Base-by-base conservation (phyloP, 208 protist genomes). In the Acanthamoeba lenticulata region DNA sequence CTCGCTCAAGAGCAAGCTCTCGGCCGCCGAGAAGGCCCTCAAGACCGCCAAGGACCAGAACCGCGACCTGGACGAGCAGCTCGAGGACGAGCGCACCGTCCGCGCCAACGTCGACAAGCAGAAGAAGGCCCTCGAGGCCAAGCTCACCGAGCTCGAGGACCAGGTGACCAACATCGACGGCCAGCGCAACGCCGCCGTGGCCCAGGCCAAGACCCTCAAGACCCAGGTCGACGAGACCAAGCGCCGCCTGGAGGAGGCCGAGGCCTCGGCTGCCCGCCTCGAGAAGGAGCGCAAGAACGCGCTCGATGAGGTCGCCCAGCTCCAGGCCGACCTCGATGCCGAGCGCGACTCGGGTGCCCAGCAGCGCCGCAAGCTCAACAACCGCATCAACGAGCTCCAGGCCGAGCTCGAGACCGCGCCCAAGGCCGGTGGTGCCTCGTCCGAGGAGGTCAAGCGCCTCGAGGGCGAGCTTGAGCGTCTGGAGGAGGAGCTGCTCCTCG, bases 111-210 rank as follows among this genome's bases (percentile, higher is more conserved):
- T 96, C 29, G 94, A 97, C 42, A 96, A 96, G 65, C 42, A 60
- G 60, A 96, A 96, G 88, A 96, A 97, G 83, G 67, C 90, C n/a
- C n/a, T 94, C 52, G 83, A 97, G 62, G 47, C 60, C 44, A 94
- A 97, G 36, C 34, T 97, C 24, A 44, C 62, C 36, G 94, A 95
- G 77, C 81, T 96, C 90, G 49, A 96, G 40, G 72, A 92, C 49
- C 49, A 96, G 34, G 44, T 96, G 36, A 91, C 72, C 34, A 90
- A 94, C 40, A 32, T 96, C 1, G 94, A 97, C 49, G 32, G 42
- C 17, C 69, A 95, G 34, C 40, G 57, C 42, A 57, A 86, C 27
- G 44, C 38, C 44, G 27, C 45, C 77, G 29, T 44, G 42, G 40
- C 45, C 44, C 40, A 86, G 77, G 77, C 77, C 44, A 57, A 86